Evolutionary conservation across 2,329 filamentous ascomycete genomes (phyloP).

Genomic region (Phyllosticta ampelicida): DNA sequence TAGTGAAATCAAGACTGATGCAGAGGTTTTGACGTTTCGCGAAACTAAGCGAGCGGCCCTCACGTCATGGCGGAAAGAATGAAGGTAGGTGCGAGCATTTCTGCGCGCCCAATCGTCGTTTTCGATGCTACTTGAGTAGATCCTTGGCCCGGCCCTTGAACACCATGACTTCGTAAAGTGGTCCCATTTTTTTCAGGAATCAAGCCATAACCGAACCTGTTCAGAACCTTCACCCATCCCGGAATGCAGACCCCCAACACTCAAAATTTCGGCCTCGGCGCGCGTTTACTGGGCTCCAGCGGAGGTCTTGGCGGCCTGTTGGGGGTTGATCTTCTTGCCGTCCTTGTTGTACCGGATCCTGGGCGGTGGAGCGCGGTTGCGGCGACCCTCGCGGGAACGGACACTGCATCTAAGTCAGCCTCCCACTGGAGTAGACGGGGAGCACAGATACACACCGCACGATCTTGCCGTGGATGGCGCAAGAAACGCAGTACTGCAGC

Average conservation of each 20-base stretch:
- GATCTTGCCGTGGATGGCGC: constrained; percentile 99
- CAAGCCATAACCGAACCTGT: background rate
- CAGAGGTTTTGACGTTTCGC: background rate
- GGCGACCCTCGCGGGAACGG: constrained; percentile 89
- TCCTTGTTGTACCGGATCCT: constrained; percentile 99
- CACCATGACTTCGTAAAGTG: constrained; percentile 11
- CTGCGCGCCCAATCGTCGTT: constrained; percentile 1
- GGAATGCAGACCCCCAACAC: background rate
- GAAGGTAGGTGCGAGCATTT: background rate
- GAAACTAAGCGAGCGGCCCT: background rate
- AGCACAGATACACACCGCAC: constrained; percentile 71
- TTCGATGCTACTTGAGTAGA: constrained; percentile 3
- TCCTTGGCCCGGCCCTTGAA: constrained; percentile 9
- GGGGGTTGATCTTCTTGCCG: constrained; percentile 97
- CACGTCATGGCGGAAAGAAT: background rate
- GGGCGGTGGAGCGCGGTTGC: constrained; percentile 97
- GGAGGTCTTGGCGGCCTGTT: constrained; percentile 60
- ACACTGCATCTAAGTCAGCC: constrained; percentile 51
- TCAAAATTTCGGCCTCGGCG: background rate
- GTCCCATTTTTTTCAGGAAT: constrained; percentile 9
- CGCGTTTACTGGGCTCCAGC: constrained; percentile 13
- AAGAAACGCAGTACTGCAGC: constrained; percentile 99
- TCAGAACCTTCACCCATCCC: constrained; percentile 6
- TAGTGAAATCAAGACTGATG: too few species aligned
- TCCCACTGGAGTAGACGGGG: background rate